Evolutionary conservation across 2,329 filamentous ascomycete species (phyloP), one percentile per base, ranked within the genome.

Genomic region (Alternaria ventricosa): DNA sequence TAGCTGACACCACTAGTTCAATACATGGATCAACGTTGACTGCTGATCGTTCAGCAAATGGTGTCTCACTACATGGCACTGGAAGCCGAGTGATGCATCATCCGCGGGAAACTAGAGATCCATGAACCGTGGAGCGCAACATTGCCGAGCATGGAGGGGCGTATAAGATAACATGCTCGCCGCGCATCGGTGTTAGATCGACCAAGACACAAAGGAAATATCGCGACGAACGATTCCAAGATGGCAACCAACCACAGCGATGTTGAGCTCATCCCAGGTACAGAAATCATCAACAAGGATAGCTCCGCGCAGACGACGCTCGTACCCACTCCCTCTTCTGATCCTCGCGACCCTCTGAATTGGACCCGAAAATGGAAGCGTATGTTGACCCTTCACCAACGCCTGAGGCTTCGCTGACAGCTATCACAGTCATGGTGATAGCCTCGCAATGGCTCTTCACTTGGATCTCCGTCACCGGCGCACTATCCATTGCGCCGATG

Each of bases 401-500:
- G 3, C 3, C 11, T 41, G 11, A 28, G 27, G 11, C 5, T 9
- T 12, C 28, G 30, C 50, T 65, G 47, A 67, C 23, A 57, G 13
- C 22, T 45, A 7, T 45, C 6, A 7, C 28, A 78, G 76, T 81
- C 36, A 75, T 74, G 54, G 77, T 75, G 6, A 78, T 81, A 54
- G 65, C 72, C n/a, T 79, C 78, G 15, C 80, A 82, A 59, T 74
- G 79, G 58, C 69, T 82, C 13, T 81, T 82, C 61, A 78, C 81
- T 11, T 83, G 81, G 77, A 80, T 83, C 11, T 72, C 80, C 4
- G 81, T 83, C 1, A 81, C 80, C 15, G 79, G 79, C 4, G 81
- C 81, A 5, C 72, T 83, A 3, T 83, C 80, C 4, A 77, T 83
- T 28, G 81, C 81, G 1, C 82, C 81, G 2, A 79, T 83, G 74